Evolutionary conservation across 2,329 filamentous ascomycete genomes (phyloP).

Genomic region (Neurospora sp.): DNA sequence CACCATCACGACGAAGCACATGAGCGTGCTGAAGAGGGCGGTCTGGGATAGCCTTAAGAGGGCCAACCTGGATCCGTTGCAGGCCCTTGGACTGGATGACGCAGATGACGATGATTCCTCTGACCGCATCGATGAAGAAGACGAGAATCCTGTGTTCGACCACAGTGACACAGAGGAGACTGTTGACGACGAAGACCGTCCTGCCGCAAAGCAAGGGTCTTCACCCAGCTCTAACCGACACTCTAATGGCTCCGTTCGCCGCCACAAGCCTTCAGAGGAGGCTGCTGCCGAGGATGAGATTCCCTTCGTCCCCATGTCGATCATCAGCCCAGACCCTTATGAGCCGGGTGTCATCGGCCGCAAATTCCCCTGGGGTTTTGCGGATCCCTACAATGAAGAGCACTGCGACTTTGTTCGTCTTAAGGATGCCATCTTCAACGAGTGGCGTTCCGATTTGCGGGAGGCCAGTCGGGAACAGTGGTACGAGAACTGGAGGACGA

Average conservation of each 20-base stretch:
- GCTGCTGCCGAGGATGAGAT: constrained; percentile 39
- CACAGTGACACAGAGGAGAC: constrained; percentile 15
- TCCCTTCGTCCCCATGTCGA: constrained; percentile 77
- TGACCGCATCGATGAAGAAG: constrained; percentile 45
- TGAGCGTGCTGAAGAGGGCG: constrained; percentile 80
- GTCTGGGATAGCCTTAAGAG: constrained; percentile 84
- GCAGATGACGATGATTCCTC: constrained; percentile 52
- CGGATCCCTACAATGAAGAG: constrained; percentile 79
- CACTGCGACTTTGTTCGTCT: constrained; percentile 92
- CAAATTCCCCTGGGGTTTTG: constrained; percentile 93
- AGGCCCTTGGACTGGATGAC: constrained; percentile 74
- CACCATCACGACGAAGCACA: constrained; percentile 90
- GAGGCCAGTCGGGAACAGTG: constrained; percentile 85
- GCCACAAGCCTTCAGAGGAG: constrained; percentile 34
- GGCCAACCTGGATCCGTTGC: constrained; percentile 78
- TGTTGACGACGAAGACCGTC: constrained; percentile 28
- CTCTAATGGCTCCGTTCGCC: constrained; percentile 35
- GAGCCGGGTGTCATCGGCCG: constrained; percentile 71
- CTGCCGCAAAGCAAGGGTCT: constrained; percentile 19
- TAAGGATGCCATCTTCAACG: constrained; percentile 83
- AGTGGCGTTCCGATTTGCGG: constrained; percentile 86
- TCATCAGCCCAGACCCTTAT: constrained; percentile 89
- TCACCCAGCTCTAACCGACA: constrained; percentile 32
- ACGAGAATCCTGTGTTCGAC: constrained; percentile 30
- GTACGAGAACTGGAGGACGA: constrained; percentile 93